Base-by-base conservation (phyloP, 805 yeast species). In the Candida tallmaniae region DNA sequence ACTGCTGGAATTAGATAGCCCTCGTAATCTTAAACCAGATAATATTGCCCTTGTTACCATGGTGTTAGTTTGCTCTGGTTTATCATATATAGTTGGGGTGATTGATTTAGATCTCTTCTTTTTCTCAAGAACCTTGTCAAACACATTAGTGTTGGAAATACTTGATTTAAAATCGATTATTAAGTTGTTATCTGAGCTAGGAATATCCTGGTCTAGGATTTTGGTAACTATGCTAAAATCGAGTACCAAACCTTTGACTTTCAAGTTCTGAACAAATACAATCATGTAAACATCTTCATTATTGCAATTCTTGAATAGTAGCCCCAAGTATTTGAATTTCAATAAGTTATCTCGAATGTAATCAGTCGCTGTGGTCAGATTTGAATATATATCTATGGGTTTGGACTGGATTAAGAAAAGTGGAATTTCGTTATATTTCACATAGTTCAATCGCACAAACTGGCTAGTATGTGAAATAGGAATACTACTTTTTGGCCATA, bases 21-120 rank as follows among this genome's bases (percentile, higher is more conserved):
- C 72, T 26, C 73, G 52, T 10, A 67, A 54, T 34, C 73, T 50
- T 14, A 67, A 48, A 6, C 71, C 73, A 12, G 70, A 62, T n/a
- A 59, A 48, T 11, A 65, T 54, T 7, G 64, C 44, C 38, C 61
- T 58, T 35, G 49, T 55, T 17, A 65, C 45, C 10, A 60, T 58
- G 38, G 48, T 59, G 31, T 56, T 48, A 23, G 60, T 47, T 31
- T 65, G 65, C 18, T 58, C 65, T 16, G 46, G 45, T 23, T 56
- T 48, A 9, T 44, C 48, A 8, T 50, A 39, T 2, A 43, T 34
- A 25, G 45, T 41, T 6, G 54, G 45, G 2, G 55, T 48, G 4
- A 40, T 30, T 15, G 47, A 32, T 28, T 39, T 35, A 16, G 35
- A 27, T 30, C 29, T 27, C 38, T 27, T 40, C 42, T 54, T 52